These are phyloP conservation scores for Naganishia kalamii DNA, from an alignment of 768 basidiomycete genomes.

Conservation along the genomic window DNA sequence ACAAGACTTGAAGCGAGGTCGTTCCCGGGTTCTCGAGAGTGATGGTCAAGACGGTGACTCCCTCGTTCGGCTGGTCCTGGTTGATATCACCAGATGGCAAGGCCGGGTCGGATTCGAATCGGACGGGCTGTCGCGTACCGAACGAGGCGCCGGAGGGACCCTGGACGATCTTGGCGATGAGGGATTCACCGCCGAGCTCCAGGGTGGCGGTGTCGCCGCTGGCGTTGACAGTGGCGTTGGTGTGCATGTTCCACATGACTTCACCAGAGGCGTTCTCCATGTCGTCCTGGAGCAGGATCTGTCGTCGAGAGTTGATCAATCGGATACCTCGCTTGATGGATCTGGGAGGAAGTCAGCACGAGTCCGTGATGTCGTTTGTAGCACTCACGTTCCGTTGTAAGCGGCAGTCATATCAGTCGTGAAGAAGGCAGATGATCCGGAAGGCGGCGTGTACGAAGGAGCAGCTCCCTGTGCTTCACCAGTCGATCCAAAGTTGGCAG, in stretches of 20 bases:
- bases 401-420: conserved; percentile 69
- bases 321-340: conserved; percentile 80
- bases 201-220: conserved; percentile 63
- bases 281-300: conserved; percentile 91
- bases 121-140: conserved; percentile 54
- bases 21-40: conserved; percentile 59
- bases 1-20: conserved; percentile 73
- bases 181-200: conserved; percentile 61
- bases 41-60: conserved; percentile 73
- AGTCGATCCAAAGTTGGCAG: conserved; percentile 56
- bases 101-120: conserved; percentile 59
- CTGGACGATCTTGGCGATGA: conserved; percentile 63
- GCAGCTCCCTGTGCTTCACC: conserved; percentile 68
- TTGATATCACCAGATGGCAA: conserved; percentile 54
- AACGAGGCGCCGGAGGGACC: conserved; percentile 64
- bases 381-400: conserved; percentile 46
- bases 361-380: conserved; percentile 22
- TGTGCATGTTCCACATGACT: conserved; percentile 84
- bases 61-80: conserved; percentile 63
- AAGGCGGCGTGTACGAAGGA: conserved; percentile 62
- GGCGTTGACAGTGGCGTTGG: conserved; percentile 72
- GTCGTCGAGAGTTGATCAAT: conserved; percentile 70
- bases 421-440: conserved; percentile 72
- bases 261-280: conserved; percentile 55
- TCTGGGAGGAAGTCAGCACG: conserved; percentile 36